Base-by-base conservation (phyloP, 352 stramenopile genomes). In the Salisapilia sapeloensis region DNA sequence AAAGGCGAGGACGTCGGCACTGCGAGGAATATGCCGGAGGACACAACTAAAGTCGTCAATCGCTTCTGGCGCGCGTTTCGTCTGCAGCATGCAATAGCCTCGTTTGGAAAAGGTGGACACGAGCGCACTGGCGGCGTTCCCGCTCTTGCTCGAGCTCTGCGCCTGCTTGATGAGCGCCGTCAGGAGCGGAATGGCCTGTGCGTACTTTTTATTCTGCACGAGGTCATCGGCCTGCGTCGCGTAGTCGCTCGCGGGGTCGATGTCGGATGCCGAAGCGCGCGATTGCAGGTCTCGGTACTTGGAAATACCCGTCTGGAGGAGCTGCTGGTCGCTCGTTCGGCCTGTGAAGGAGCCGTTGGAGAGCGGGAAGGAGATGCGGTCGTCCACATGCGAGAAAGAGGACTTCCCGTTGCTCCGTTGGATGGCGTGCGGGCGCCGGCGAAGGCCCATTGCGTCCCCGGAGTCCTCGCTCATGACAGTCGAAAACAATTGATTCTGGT, bases 31-130 rank as follows among this genome's bases (percentile, higher is more conserved):
- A 41, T 70, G 49, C 8, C 60, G 41, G 45, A 90, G 84, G 14
- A 85, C 57, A 12, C 43, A 33, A 2, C 64, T 72, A 11, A 83
- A 57, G 45, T 90, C 74, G 23, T 90, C 64, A 18, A 86, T 72
- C 0, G 70, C 70, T 4, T 53, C 40, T 27, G 72, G 52, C 40
- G 63, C 86, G 38, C 61, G 56, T 6, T 67, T 43, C 27, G 63
- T 53, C 2, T 44, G 40, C 12, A 86, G 30, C 38, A 59, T 76
- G 40, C 67, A 83, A 6, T 53, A 40, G 7, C 61, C 69, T 4
- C 74, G 66, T 18, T 85, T 54, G 33, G 67, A 61, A 33, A 66
- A 65, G 11, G n/a, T n/a, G n/a, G n/a, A n/a, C n/a, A n/a, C n/a
- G n/a, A n/a, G n/a, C n/a, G 42, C 42, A 19, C 46, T 49, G 35